A percentile compares a stretch with the other conserved stretches of the same genome.
Evolutionary conservation across 139 green algal genomes (phyloP).

Genomic region (Coelastrella sp.): DNA sequence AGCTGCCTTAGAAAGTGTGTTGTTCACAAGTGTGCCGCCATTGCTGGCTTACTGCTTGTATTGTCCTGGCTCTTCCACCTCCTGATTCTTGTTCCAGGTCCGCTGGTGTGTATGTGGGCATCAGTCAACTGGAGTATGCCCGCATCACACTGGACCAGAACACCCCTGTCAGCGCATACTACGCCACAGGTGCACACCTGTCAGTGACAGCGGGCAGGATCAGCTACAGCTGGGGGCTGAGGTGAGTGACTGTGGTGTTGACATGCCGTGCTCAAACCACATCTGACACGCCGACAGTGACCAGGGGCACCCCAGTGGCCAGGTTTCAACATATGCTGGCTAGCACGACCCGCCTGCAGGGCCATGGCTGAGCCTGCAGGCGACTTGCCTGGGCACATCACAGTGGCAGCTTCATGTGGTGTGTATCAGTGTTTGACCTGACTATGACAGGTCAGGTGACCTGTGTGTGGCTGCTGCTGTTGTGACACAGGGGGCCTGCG

Average conservation of each 20-base stretch:
- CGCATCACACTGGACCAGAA: constrained; percentile 60
- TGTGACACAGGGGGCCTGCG: constrained; percentile 61
- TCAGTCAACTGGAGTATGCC: constrained; percentile 82
- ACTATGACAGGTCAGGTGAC: too few species aligned
- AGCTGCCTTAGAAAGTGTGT: too few species aligned
- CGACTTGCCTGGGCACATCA: too few species aligned
- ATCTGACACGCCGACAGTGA: constrained; percentile 74
- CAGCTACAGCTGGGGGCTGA: constrained; percentile 68
- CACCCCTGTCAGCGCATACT: constrained; percentile 60
- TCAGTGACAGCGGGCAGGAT: constrained; percentile 75
- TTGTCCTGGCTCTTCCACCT: too few species aligned
- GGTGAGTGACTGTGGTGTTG: background rate
- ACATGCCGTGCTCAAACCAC: constrained; percentile 1
- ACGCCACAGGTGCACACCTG: constrained; percentile 80
- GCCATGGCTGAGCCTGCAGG: too few species aligned
- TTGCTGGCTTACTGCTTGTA: too few species aligned
- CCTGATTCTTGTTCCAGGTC: background rate
- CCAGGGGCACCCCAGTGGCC: too few species aligned
- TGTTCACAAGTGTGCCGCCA: too few species aligned
- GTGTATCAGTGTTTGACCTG: too few species aligned
- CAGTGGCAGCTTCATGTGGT: too few species aligned
- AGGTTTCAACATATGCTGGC: too few species aligned
- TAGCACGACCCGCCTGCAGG: too few species aligned
- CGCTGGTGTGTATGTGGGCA: constrained; percentile 80
- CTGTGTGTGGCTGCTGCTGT: background rate